A percentile compares a stretch with the other conserved stretches of the same genome.
These are phyloP conservation scores for Solanum habrochaites DNA, from an alignment of 257 asterid species.

Conservation along the genomic window DNA sequence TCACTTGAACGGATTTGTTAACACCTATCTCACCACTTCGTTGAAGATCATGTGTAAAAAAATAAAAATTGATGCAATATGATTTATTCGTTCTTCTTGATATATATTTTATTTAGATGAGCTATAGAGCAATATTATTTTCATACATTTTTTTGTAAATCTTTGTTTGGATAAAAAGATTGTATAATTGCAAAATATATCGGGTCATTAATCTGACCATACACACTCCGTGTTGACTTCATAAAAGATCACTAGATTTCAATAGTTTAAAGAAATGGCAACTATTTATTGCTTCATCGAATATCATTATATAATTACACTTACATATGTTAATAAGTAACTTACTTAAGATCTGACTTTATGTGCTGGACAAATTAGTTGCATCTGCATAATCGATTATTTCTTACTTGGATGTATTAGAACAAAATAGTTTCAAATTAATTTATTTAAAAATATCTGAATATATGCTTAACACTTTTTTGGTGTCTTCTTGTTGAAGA, in stretches of 20 bases:
- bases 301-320: not conserved
- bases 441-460: no score
- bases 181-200: no score
- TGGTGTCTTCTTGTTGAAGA: not conserved
- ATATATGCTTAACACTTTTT: not conserved
- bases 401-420: not conserved
- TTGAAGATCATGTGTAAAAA: not conserved
- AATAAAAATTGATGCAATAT: not conserved
- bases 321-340: not conserved
- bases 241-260: not conserved
- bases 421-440: not conserved
- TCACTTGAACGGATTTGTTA: not conserved
- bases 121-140: not conserved
- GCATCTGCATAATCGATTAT: not conserved
- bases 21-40: not conserved
- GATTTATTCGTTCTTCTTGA: not conserved
- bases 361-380: not conserved
- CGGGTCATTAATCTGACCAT: not conserved
- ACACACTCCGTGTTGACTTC: rapidly evolving
- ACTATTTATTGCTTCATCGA: not conserved
- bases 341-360: not conserved
- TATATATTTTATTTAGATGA: not conserved
- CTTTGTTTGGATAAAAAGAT: no score
- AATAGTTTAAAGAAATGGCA: not conserved
- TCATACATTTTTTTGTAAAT: no score